A percentile compares a stretch with the other conserved stretches of the same genome.
Conservation (phyloP, 306 rosid species). For the Mucuna pruriens region DNA sequence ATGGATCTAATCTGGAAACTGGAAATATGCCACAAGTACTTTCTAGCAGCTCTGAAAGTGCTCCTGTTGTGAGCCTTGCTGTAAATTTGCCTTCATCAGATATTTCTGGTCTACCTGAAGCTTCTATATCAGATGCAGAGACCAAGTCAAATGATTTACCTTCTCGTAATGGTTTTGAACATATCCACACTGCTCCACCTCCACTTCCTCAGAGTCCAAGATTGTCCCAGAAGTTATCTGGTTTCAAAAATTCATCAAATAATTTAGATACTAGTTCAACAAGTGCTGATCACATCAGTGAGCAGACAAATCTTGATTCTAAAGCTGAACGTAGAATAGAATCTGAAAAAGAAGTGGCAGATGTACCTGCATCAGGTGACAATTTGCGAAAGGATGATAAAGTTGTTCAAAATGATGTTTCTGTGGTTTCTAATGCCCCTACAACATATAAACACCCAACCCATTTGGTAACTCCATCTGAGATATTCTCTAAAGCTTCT, state of each 20-base stretch:
- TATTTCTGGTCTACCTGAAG: slow-evolving; percentile 48
- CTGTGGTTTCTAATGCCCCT: slow-evolving; percentile 53
- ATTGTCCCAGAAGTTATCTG: slow-evolving; percentile 51
- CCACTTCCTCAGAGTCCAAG: slow-evolving; percentile 69
- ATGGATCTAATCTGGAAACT: slow-evolving; percentile 45
- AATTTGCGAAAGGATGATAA: slow-evolving; percentile 50
- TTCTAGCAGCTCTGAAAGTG: slow-evolving; percentile 50
- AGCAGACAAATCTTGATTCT: slow-evolving; percentile 46
- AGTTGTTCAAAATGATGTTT: slow-evolving; percentile 44
- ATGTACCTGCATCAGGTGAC: slow-evolving; percentile 48
- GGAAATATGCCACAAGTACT: slow-evolving; percentile 43
- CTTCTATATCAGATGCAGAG: slow-evolving; percentile 48
- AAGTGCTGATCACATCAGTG: slow-evolving; percentile 41
- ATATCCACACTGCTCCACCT: slow-evolving; percentile 44
- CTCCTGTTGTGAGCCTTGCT: slow-evolving; percentile 37
- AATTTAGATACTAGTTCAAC: slow-evolving; percentile 44
- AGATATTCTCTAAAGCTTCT: slow-evolving; percentile 58
- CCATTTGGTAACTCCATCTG: slow-evolving; percentile 77
- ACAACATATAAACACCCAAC: slow-evolving; percentile 59
- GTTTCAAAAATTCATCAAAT: slow-evolving; percentile 50
- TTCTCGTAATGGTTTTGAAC: slow-evolving; percentile 51
- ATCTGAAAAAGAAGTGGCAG: slow-evolving; percentile 48
- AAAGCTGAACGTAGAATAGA: slow-evolving; percentile 45
- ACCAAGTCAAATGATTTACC: slow-evolving; percentile 43
- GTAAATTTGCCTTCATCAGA: slow-evolving; percentile 55